A percentile compares a stretch with the other conserved stretches of the same genome.
phyloP scores from a whole-genome alignment of 257 asterid genomes.

The Lithospermum erythrorhizon region DNA sequence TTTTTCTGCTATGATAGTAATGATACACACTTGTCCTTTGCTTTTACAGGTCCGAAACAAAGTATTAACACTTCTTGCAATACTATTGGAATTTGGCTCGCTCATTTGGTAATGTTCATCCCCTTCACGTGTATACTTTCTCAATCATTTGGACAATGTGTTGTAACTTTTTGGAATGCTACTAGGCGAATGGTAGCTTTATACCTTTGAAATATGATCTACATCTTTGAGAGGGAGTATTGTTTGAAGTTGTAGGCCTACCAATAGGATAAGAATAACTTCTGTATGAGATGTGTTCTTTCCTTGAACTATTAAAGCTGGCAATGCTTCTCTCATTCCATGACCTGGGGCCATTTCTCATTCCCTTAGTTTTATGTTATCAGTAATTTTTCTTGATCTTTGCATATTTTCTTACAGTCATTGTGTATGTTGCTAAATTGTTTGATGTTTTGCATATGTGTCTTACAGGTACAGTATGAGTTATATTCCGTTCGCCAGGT shows the following conservation, averaged over 20 bases:
- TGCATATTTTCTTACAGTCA: neutral
- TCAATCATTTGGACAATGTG: neutral
- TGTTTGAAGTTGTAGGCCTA: too few species aligned
- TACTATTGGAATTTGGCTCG: conserved; percentile 80
- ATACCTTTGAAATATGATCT: too few species aligned
- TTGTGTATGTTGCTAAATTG: neutral
- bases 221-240: too few species aligned
- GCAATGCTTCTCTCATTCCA: too few species aligned
- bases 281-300: too few species aligned
- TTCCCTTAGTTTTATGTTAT: too few species aligned
- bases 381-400: neutral
- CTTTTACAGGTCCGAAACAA: conserved; percentile 65
- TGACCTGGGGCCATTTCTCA: too few species aligned
- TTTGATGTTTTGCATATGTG: conserved; percentile 6
- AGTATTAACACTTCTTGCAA: conserved; percentile 73
- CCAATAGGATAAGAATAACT: too few species aligned
- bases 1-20: conserved; percentile 3
- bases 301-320: too few species aligned
- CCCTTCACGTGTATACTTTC: neutral
- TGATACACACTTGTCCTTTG: conserved; percentile 1
- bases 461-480: conserved; percentile 92
- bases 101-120: conserved; percentile 59
- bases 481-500: conserved; percentile 91
- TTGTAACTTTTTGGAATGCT: too few species aligned
- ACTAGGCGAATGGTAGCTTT: too few species aligned